These are phyloP conservation scores for Graphiopsis chlorocephala DNA, from an alignment of 2,329 filamentous ascomycete species.

Conservation along the genomic window DNA sequence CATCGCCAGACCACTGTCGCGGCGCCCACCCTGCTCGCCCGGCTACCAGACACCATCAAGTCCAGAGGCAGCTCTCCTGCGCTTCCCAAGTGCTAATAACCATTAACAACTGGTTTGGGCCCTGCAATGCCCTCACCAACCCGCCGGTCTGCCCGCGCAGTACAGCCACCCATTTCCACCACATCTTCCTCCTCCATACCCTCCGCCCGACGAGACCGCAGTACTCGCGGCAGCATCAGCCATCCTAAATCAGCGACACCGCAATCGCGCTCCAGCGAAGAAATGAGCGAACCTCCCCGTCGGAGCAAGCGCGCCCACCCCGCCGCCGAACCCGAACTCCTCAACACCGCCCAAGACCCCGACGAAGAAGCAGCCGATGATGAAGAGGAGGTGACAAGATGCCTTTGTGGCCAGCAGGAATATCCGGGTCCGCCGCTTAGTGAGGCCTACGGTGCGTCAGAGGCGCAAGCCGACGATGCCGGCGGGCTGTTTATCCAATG, in stretches of 20 bases:
- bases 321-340: slow-evolving; percentile 56
- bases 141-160: slow-evolving; percentile 81
- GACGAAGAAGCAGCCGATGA: slow-evolving; percentile 58
- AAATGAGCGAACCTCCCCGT: slow-evolving; percentile 66
- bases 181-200: slow-evolving; percentile 67
- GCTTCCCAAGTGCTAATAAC: background rate
- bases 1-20: background rate
- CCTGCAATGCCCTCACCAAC: slow-evolving; percentile 30
- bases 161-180: slow-evolving; percentile 62
- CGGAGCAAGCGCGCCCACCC: slow-evolving; percentile 76
- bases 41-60: background rate
- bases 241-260: slow-evolving; percentile 72
- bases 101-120: background rate
- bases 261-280: slow-evolving; percentile 68
- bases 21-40: background rate
- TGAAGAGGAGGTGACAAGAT: slow-evolving; percentile 83
- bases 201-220: slow-evolving; percentile 63
- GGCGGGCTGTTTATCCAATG: slow-evolving; percentile 97
- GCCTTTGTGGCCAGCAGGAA: slow-evolving; percentile 90
- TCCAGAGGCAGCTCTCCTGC: background rate
- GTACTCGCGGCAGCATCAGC: slow-evolving; percentile 69
- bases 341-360: slow-evolving; percentile 38
- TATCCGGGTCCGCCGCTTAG: slow-evolving; percentile 79
- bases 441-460: slow-evolving; percentile 41
- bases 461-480: slow-evolving; percentile 71